A percentile compares a stretch with the other conserved stretches of the same genome.
Evolutionary conservation across 805 yeast genomes (phyloP).

Genomic region (Nakazawaea siamensis): DNA sequence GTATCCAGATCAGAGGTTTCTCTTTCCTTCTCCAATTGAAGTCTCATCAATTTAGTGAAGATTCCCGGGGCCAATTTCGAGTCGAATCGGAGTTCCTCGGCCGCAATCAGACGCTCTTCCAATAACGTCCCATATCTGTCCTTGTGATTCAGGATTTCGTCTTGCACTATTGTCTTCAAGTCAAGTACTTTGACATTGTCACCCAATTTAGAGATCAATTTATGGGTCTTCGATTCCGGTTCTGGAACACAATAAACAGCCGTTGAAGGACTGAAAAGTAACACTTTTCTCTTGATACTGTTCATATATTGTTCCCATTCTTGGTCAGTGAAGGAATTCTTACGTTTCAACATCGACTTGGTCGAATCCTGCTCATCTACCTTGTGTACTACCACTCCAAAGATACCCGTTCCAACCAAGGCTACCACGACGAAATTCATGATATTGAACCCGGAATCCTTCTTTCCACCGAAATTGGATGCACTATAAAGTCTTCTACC

Average conservation of each 20-base stretch:
- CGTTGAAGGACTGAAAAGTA: constrained; percentile 15
- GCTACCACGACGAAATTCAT: constrained; percentile 33
- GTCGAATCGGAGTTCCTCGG: constrained; percentile 20
- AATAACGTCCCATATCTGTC: constrained; percentile 46
- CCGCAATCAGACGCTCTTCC: constrained; percentile 21
- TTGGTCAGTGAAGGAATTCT: constrained; percentile 35
- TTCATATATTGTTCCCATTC: constrained; percentile 36
- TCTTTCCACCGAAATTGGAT: constrained; percentile 9
- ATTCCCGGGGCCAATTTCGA: constrained; percentile 33
- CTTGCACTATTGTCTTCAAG: constrained; percentile 38
- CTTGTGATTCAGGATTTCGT: constrained; percentile 32
- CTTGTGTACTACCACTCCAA: constrained; percentile 21
- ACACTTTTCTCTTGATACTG: constrained; percentile 21
- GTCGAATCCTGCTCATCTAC: constrained; percentile 23
- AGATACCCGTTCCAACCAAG: constrained; percentile 35
- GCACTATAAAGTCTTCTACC: not conserved
- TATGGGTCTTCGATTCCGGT: constrained; percentile 14
- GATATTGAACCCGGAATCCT: constrained; percentile 28
- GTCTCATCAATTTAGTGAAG: constrained; percentile 40
- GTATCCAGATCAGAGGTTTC: constrained; percentile 22
- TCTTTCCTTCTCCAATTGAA: constrained; percentile 26
- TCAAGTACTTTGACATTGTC: constrained; percentile 34
- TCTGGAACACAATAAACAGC: constrained; percentile 18
- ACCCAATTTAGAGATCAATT: constrained; percentile 9
- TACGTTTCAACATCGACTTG: constrained; percentile 20